Conservation (phyloP, 1,284 basidiomycete species). For the Mrakiaceae sp. region DNA sequence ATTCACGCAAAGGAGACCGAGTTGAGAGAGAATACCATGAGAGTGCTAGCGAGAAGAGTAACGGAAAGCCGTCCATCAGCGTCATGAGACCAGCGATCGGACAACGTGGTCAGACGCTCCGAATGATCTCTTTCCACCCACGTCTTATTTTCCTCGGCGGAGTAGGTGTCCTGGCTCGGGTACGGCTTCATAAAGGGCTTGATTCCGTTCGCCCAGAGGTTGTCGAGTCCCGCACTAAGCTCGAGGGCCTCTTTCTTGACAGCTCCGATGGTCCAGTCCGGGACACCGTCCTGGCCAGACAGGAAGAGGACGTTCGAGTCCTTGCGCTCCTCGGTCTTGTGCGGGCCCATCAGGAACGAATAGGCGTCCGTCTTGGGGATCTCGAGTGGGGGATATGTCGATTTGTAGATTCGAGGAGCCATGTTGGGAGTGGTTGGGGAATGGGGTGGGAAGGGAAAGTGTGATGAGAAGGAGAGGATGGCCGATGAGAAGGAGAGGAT, state of each 20-base stretch:
- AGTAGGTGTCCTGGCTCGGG: background rate
- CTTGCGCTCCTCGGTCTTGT: conserved; percentile 22
- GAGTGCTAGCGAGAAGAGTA: conserved; percentile 7
- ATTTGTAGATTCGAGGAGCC: conserved; percentile 24
- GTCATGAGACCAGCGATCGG: conserved; percentile 22
- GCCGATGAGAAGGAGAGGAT: too few relatives aligned
- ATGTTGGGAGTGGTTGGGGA: conserved; percentile 3
- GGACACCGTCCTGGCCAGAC: background rate
- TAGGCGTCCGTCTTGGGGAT: conserved; percentile 42
- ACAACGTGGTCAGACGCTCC: too few relatives aligned
- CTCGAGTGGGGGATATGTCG: conserved; percentile 25
- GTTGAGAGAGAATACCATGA: conserved; percentile 1
- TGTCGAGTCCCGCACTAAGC: conserved; percentile 1
- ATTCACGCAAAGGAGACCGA: background rate
- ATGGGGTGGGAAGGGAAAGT: background rate
- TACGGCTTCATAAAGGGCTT: background rate
- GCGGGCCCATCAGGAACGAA: conserved; percentile 40
- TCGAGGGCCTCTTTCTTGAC: background rate
- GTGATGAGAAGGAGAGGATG: background rate
- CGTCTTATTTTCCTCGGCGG: background rate
- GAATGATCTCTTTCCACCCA: too few relatives aligned
- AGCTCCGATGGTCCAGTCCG: background rate
- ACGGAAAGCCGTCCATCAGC: background rate
- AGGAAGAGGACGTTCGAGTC: background rate
- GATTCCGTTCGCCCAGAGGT: background rate